phyloP scores from a whole-genome alignment of 1,139 yeast species.

The Arxiozyma telluris region DNA sequence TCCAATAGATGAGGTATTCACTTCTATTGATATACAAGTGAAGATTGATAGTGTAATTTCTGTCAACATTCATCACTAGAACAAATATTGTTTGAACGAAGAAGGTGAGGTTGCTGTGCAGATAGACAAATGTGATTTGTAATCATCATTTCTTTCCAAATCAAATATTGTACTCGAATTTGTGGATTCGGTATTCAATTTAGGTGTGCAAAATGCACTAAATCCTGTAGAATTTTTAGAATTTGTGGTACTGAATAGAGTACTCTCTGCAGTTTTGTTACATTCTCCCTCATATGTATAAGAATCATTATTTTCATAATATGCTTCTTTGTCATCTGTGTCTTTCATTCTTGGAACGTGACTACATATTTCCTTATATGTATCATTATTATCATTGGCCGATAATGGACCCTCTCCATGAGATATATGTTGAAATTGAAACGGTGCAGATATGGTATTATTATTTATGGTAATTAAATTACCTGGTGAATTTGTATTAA shows the following conservation, averaged over 20 bases:
- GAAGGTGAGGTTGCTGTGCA: neutral
- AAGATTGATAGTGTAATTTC: no score
- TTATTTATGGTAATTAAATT: neutral
- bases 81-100: neutral
- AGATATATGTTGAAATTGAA: conserved; percentile 24
- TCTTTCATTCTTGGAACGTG: neutral
- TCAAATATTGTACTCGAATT: conserved; percentile 1
- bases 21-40: no score
- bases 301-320: neutral
- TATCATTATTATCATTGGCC: neutral
- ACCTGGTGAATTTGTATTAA: conserved; percentile 18
- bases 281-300: neutral
- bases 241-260: neutral
- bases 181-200: neutral
- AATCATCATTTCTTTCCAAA: neutral
- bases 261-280: neutral
- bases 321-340: neutral
- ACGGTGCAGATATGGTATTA: neutral
- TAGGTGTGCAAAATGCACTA: conserved; percentile 7
- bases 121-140: neutral
- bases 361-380: no score
- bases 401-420: conserved; percentile 17
- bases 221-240: conserved; percentile 2
- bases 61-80: neutral
- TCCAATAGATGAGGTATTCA: no score